Base-by-base conservation (phyloP, 306 rosid species). In the Rosa multiflora region DNA sequence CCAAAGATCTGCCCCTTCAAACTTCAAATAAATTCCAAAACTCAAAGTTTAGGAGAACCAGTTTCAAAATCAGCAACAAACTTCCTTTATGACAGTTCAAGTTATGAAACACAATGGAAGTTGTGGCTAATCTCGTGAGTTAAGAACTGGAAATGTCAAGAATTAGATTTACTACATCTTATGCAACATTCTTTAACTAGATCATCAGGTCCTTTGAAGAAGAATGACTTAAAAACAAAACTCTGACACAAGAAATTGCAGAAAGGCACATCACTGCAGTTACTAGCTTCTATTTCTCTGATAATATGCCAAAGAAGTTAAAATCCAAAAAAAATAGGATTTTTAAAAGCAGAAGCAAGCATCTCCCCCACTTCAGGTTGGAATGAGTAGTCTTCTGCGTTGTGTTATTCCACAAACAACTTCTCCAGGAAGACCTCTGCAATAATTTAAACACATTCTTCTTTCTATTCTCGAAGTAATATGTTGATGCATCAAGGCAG, bases 401-500 rank as follows among this genome's bases (percentile, higher is more conserved):
- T 68, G 21, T 37, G 71, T 66, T 17, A 7, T 17, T 37, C 71
- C 47, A 66, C 42, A 10, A 1, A 63, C 42, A 63, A 37, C 39
- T 6, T 37, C 14, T 39, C 48, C 17, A 12, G 47, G 13, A 35
- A 64, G 13, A 66, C 23, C 46, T 32, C 69, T 6, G 3, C 13
- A 37, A 66, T 66, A 66, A 66, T 37, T 37, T 37, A 37, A 64
- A 64, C 43, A 58, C 23, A 23, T 23, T 6, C 71, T 11, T 32
- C 11, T 6, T n/a, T 64, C 70, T 35, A 61, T 26, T 61, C 40
- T 61, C 17, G 5, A 21, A 56, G 5, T 23, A 26, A 10, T 26
- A 61, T 61, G n/a, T 35, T 13, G 40, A 70, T 12, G 74, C 69
- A 75, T 29, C 71, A 17, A 26, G 59, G 32, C 79, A 62, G 58